Evolutionary conservation across 225 moss, liverwort and hornwort genomes (phyloP).

Genomic region (Physcomitrium patens): DNA sequence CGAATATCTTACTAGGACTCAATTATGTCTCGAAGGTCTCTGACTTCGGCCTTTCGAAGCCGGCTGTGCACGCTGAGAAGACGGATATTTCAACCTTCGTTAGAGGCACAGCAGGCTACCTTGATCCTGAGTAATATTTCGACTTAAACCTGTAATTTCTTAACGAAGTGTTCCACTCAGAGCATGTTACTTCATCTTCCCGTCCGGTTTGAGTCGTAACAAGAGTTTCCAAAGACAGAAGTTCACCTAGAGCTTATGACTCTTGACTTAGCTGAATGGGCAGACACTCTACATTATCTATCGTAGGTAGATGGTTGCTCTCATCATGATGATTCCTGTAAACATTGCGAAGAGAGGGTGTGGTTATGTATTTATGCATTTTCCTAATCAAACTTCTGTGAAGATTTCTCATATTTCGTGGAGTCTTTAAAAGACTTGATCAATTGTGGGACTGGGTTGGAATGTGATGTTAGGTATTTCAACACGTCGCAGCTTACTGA

Average conservation of each 20-base stretch:
- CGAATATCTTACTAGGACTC: constrained; percentile 66
- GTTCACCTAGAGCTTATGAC: no score
- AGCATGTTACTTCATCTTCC: constrained; percentile 10
- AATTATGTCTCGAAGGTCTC: constrained; percentile 67
- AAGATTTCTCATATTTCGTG: not conserved
- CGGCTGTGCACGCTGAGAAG: constrained; percentile 36
- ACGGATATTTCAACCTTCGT: constrained; percentile 29
- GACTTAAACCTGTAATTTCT: constrained; percentile 6
- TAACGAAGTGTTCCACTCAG: not conserved
- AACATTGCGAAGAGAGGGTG: not conserved
- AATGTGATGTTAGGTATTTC: constrained; percentile 61
- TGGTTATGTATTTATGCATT: not conserved
- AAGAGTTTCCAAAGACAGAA: not conserved
- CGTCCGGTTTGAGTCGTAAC: constrained; percentile 9
- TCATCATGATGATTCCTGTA: no score
- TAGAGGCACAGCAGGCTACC: constrained; percentile 74
- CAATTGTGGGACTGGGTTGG: constrained; percentile 24
- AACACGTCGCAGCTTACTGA: constrained; percentile 60
- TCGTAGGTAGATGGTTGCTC: no score
- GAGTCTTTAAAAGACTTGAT: not conserved
- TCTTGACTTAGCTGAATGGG: no score
- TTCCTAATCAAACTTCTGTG: not conserved
- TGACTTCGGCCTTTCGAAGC: constrained; percentile 61
- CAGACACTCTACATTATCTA: no score
- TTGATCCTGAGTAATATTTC: constrained; percentile 75